These are phyloP conservation scores for Malassezia sp. DNA, from an alignment of 1,284 basidiomycete genomes.

Conservation along the genomic window DNA sequence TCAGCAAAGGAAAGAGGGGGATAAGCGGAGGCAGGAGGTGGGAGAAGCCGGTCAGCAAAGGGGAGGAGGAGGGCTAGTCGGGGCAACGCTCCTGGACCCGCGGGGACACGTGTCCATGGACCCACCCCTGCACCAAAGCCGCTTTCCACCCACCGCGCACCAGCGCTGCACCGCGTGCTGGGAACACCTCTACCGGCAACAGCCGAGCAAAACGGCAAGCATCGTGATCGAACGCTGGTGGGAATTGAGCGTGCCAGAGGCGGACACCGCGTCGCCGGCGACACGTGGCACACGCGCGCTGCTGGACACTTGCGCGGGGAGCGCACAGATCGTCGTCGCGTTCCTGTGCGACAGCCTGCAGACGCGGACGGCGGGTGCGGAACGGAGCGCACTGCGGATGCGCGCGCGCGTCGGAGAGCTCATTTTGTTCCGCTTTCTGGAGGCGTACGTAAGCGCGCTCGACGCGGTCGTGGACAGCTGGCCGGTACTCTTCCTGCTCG, in stretches of 20 bases:
- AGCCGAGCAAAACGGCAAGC: slow-evolving; percentile 69
- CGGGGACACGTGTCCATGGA: too few relatives aligned
- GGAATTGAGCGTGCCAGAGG: background rate
- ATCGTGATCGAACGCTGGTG: slow-evolving; percentile 68
- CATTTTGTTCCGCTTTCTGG: slow-evolving; percentile 67
- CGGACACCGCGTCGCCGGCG: slow-evolving; percentile 7
- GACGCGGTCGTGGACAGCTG: slow-evolving; percentile 89
- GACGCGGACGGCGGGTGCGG: slow-evolving; percentile 19
- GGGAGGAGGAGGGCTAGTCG: too few relatives aligned
- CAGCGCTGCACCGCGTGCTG: slow-evolving; percentile 42
- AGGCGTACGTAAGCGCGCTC: slow-evolving; percentile 69
- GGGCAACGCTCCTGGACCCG: too few relatives aligned
- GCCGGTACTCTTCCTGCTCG: slow-evolving; percentile 58
- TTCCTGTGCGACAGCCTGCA: slow-evolving; percentile 63
- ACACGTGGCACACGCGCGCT: slow-evolving; percentile 2
- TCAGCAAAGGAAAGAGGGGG: too few relatives aligned
- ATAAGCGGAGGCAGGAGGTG: too few relatives aligned
- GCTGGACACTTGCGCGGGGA: slow-evolving; percentile 56
- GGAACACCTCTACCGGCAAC: slow-evolving; percentile 71
- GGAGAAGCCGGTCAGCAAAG: too few relatives aligned
- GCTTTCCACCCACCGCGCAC: background rate
- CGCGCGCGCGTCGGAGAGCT: slow-evolving; percentile 23
- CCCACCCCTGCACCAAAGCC: background rate
- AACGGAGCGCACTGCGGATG: background rate
- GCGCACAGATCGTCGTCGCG: slow-evolving; percentile 74